Evolutionary conservation across 148 eudicot species (phyloP).

Genomic region (Rheum nobile): DNA sequence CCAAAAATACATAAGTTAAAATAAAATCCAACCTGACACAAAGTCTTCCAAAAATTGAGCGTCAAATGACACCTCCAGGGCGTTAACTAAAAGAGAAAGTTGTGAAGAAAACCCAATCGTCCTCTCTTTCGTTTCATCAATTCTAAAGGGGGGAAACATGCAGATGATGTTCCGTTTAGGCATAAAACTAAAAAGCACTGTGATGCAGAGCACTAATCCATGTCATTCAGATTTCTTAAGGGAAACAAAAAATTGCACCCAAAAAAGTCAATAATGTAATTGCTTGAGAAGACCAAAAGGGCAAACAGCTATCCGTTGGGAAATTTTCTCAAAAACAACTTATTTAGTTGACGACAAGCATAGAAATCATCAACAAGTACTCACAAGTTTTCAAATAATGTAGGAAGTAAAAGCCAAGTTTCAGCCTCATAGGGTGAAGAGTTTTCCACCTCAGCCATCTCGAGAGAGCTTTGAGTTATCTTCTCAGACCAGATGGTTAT

Average conservation of each 20-base stretch:
- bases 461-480: conserved; percentile 68
- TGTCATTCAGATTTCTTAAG: neutral
- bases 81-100: conserved; percentile 59
- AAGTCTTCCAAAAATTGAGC: conserved; percentile 90
- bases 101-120: conserved; percentile 90
- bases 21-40: conserved; percentile 58
- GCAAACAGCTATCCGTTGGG: neutral
- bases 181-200: neutral
- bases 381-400: conserved; percentile 40
- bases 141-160: conserved; percentile 22
- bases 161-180: neutral
- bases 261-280: neutral
- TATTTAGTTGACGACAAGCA: neutral
- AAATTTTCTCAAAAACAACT: neutral
- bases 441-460: conserved; percentile 98
- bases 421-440: conserved; percentile 83
- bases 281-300: neutral
- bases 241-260: neutral
- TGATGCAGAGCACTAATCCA: neutral
- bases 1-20: neutral
- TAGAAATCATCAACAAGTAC: conserved; percentile 11
- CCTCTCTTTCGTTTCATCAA: conserved; percentile 27
- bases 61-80: conserved; percentile 53
- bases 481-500: conserved; percentile 56
- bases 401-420: conserved; percentile 63